These are phyloP conservation scores for Salix dunnii DNA, from an alignment of 345 rosid genomes.

Conservation along the genomic window DNA sequence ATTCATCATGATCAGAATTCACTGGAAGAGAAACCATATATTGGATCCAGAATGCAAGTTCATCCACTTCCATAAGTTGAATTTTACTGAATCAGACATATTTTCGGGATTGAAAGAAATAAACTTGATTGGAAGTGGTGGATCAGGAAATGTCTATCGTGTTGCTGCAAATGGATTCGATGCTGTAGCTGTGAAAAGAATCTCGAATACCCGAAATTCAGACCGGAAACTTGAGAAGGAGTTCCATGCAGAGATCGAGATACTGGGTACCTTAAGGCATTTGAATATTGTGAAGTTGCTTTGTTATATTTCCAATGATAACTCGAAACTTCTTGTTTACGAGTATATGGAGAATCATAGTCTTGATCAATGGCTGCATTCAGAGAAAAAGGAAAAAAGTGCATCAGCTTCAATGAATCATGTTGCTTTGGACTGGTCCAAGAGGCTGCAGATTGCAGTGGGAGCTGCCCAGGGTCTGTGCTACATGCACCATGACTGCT, in stretches of 20 bases:
- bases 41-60: constrained; percentile 14
- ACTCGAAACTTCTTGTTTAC: constrained; percentile 23
- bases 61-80: constrained; percentile 13
- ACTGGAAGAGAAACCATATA: constrained; percentile 17
- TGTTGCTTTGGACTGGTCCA: constrained; percentile 18
- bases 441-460: constrained; percentile 19
- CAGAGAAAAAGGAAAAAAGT: background rate
- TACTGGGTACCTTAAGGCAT: constrained; percentile 23
- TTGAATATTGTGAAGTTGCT: constrained; percentile 31
- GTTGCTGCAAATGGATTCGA: background rate
- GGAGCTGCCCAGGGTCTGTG: constrained; percentile 25
- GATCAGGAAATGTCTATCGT: constrained; percentile 23
- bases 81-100: constrained; percentile 13
- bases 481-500: constrained; percentile 26
- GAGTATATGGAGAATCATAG: constrained; percentile 21
- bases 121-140: constrained; percentile 26
- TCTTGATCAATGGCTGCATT: constrained; percentile 26
- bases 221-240: constrained; percentile 17
- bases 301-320: constrained; percentile 19
- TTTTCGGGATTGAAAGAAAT: constrained; percentile 17
- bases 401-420: background rate
- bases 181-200: constrained; percentile 26
- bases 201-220: constrained; percentile 9
- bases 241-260: constrained; percentile 25
- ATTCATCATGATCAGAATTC: constrained; percentile 17